Conservation (phyloP, 768 basidiomycete genomes). For the Brasilioporus rufonigricans region DNA sequence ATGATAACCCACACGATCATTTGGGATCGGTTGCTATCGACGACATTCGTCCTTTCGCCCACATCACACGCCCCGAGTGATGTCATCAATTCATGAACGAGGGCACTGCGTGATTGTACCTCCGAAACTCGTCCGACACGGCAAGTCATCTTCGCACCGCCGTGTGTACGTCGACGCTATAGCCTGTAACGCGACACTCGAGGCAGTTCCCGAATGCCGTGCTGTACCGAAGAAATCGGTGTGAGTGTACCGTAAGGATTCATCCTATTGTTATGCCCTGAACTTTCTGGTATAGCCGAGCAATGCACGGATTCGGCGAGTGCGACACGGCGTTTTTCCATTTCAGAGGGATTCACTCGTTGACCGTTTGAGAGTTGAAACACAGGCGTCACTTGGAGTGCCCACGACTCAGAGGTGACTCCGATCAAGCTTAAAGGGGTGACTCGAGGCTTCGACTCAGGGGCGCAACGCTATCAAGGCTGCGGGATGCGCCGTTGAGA, state of each 20-base stretch:
- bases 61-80: neutral
- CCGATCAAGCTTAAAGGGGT: neutral
- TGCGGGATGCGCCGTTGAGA: neutral
- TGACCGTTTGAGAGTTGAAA: no score
- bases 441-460: neutral
- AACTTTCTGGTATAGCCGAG: no score
- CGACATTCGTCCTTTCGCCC: neutral
- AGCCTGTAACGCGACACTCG: neutral
- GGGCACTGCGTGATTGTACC: neutral
- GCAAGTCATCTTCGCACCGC: neutral
- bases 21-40: neutral
- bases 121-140: neutral
- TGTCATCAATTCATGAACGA: constrained; percentile 1
- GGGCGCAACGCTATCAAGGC: neutral
- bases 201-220: no score
- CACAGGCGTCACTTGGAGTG: no score
- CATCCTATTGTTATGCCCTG: no score
- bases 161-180: no score
- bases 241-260: constrained; percentile 1
- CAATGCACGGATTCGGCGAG: no score
- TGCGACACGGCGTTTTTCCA: no score
- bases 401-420: no score
- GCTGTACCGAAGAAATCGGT: neutral
- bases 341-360: no score
- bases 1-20: neutral